phyloP scores from a whole-genome alignment of 2,329 filamentous ascomycete species.

The Verticillium klebahnii region DNA sequence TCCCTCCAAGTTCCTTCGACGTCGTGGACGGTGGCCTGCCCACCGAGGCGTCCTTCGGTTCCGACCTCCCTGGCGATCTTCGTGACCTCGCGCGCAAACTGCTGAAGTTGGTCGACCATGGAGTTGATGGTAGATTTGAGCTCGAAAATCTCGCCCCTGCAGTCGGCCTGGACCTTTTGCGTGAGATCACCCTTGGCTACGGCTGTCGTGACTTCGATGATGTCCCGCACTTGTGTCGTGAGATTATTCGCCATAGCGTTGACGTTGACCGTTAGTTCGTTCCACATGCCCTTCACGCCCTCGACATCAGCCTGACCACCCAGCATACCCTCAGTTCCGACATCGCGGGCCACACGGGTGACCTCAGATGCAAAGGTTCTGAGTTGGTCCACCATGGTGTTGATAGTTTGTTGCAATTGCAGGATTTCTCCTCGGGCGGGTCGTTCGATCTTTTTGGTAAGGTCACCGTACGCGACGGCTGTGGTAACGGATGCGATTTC shows the following conservation, averaged over 20 bases:
- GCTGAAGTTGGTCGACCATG: conserved; percentile 97
- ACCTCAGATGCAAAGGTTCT: conserved; percentile 81
- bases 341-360: conserved; percentile 75
- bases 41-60: conserved; percentile 88
- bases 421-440: conserved; percentile 78
- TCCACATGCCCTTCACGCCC: conserved; percentile 85
- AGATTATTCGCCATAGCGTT: conserved; percentile 87
- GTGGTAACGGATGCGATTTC: conserved; percentile 83
- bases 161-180: conserved; percentile 92
- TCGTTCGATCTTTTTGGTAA: conserved; percentile 80
- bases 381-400: conserved; percentile 85
- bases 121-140: conserved; percentile 98
- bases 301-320: conserved; percentile 80
- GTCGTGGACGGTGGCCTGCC: conserved; percentile 92
- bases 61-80: conserved; percentile 95
- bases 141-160: conserved; percentile 85
- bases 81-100: conserved; percentile 95
- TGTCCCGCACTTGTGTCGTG: conserved; percentile 88
- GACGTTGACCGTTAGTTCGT: conserved; percentile 79
- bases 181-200: conserved; percentile 84
- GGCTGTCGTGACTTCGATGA: conserved; percentile 74
- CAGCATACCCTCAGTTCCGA: conserved; percentile 78
- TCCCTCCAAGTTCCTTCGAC: conserved; percentile 97
- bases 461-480: conserved; percentile 75
- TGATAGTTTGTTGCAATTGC: conserved; percentile 80